Evolutionary conservation across 2,329 filamentous ascomycete genomes (phyloP).

Genomic region (Cladophialophora psammophila): DNA sequence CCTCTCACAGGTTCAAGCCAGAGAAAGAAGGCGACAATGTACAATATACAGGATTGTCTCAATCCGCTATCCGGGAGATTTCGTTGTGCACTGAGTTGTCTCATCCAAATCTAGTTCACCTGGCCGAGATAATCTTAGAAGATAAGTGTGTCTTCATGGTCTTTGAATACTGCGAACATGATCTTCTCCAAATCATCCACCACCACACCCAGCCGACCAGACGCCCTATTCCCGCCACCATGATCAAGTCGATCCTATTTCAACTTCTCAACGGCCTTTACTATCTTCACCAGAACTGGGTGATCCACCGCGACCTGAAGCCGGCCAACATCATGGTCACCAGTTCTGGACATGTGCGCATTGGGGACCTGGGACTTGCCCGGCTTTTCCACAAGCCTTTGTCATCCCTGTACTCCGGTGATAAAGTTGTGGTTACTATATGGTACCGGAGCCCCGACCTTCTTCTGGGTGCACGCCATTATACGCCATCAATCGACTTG

Average conservation of each 20-base stretch:
- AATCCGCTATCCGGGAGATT: conserved; percentile 97
- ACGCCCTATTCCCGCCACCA: conserved; percentile 85
- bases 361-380: conserved; percentile 91
- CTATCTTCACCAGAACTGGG: conserved; percentile 96
- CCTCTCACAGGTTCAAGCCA: conserved; percentile 74
- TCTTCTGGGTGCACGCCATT: conserved; percentile 89
- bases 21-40: conserved; percentile 96
- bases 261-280: conserved; percentile 94
- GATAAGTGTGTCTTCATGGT: conserved; percentile 99
- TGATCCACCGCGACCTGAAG: conserved; percentile 94
- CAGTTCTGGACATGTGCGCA: conserved; percentile 85
- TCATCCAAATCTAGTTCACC: conserved; percentile 86
- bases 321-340: conserved; percentile 99
- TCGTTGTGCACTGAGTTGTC: conserved; percentile 90
- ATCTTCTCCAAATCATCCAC: conserved; percentile 96
- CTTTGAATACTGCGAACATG: conserved; percentile 98
- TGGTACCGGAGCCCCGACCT: conserved; percentile 98
- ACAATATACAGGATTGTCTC: conserved; percentile 96
- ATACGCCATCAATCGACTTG: conserved; percentile 94
- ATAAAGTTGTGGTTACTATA: conserved; percentile 98
- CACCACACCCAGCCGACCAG: conserved; percentile 91
- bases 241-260: conserved; percentile 93
- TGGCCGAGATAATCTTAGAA: conserved; percentile 95
- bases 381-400: conserved; percentile 93
- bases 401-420: conserved; percentile 87